Percentiles rank a stretch among this genome's conserved stretches.
These are phyloP conservation scores for Tricholoma terreum DNA, from an alignment of 768 basidiomycete species.

Conservation along the genomic window DNA sequence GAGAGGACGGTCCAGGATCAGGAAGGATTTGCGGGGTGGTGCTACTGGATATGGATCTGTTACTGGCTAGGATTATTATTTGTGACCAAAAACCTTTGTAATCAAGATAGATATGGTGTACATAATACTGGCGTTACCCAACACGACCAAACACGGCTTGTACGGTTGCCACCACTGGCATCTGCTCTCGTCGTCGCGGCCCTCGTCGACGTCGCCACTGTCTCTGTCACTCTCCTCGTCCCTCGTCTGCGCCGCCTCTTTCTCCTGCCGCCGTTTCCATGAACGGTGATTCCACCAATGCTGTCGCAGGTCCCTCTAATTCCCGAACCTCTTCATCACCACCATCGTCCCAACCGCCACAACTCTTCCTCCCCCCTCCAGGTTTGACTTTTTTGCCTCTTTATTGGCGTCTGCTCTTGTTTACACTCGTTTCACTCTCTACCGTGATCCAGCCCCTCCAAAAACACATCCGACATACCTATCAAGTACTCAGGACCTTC, in stretches of 20 bases:
- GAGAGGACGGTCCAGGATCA: conserved; percentile 44
- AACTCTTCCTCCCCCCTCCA: conserved; percentile 41
- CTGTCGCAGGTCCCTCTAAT: conserved; percentile 64
- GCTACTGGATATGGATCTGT: conserved; percentile 24
- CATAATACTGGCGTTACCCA: neutral
- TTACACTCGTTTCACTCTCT: conserved; percentile 5
- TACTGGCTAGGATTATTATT: neutral
- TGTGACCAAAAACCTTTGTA: too few species aligned
- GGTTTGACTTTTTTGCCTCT: conserved; percentile 27
- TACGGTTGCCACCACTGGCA: conserved; percentile 10
- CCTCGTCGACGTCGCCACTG: conserved; percentile 12
- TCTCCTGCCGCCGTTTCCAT: conserved; percentile 23
- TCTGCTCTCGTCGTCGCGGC: conserved; percentile 15
- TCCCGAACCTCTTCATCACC: conserved; percentile 25
- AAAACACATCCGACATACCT: conserved; percentile 49
- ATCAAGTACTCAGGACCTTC: conserved; percentile 75
- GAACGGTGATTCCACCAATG: conserved; percentile 46
- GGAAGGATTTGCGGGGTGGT: conserved; percentile 47
- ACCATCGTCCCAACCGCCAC: conserved; percentile 24
- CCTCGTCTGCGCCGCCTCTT: conserved; percentile 16
- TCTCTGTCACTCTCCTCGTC: conserved; percentile 11
- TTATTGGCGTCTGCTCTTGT: neutral
- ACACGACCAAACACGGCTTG: conserved; percentile 22
- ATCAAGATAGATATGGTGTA: too few species aligned
- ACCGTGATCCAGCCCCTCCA: conserved; percentile 26